Base-by-base conservation (phyloP, 192 early-diverging fungal species). In the Coemansia sp. region DNA sequence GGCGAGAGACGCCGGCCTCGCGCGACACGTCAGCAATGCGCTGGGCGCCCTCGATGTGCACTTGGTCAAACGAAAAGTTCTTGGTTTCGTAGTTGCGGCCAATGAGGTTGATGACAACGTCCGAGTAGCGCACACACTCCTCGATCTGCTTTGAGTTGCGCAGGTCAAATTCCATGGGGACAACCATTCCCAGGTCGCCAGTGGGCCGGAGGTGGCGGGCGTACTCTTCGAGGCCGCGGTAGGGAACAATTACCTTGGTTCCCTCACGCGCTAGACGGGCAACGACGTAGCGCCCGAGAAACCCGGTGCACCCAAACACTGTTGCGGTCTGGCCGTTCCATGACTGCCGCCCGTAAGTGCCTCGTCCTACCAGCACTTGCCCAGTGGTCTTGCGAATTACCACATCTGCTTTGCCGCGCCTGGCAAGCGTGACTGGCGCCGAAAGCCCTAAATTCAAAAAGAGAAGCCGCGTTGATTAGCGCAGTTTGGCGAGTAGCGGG, bases 261-360 rank as follows among this genome's bases (percentile, higher is more conserved):
- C 97, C 97, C 66, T 88, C 84, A 71, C 92, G 86, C 88, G 93
- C 94, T 39, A 99, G 86, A 69, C 92, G 93, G 70, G 91, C 91
- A 38, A 97, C 92, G 39, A 99, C 72, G 71, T 97, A 96, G 55
- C 95, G 91, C 48, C 95, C 96, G 13, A 97, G 83, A 81, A 99
- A 97, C 28, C 96, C 96, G 53, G 93, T 96, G 81, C 89, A 91
- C 14, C 97, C 97, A 79, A 97, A 95, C 20, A 97, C 95, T 13
- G 97, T 99, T 28, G 92, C 92, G 21, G 87, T 87, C 70, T 95
- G 92, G 23, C 97, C 97, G 66, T 85, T 90, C 62, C 86, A 86
- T 38, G 92, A 89, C 59, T 90, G 90, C 50, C 92, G 90, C 65
- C 92, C 92, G 68, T 88, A 87, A 0, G 69, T 63, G 61, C 91